Evolutionary conservation across 305 asterid genomes (phyloP).

Genomic region (Petunia hybrid): DNA sequence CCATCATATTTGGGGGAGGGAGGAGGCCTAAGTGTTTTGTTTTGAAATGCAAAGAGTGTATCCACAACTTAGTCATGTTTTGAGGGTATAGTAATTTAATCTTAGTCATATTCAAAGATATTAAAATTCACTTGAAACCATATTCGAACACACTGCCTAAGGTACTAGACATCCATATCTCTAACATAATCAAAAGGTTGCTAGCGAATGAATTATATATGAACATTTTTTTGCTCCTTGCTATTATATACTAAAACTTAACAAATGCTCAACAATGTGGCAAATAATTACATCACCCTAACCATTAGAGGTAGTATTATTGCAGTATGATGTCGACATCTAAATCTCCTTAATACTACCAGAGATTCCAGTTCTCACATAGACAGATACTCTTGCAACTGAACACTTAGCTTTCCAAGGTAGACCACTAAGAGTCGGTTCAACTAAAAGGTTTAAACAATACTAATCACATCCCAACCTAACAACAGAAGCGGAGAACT

Average conservation of each 20-base stretch:
- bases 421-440: background rate
- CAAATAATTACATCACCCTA: background rate
- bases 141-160: conserved; percentile 3
- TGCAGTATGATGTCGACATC: background rate
- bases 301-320: background rate
- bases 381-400: background rate
- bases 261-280: background rate
- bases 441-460: background rate
- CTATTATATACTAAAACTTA: background rate
- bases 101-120: conserved; percentile 11
- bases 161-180: conserved; percentile 19
- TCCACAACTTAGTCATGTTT: conserved; percentile 7
- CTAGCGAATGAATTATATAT: background rate
- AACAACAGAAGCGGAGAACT: conserved; percentile 4
- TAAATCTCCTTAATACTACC: background rate
- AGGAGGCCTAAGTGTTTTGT: background rate
- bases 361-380: background rate
- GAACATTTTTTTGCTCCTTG: conserved; percentile 12
- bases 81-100: background rate
- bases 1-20: background rate
- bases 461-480: background rate
- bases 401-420: conserved; percentile 21
- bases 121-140: background rate
- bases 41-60: background rate
- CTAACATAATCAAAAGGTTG: background rate